These are phyloP conservation scores for Lasiosphaeria ovina DNA, from an alignment of 495 filamentous ascomycete species.

Conservation along the genomic window DNA sequence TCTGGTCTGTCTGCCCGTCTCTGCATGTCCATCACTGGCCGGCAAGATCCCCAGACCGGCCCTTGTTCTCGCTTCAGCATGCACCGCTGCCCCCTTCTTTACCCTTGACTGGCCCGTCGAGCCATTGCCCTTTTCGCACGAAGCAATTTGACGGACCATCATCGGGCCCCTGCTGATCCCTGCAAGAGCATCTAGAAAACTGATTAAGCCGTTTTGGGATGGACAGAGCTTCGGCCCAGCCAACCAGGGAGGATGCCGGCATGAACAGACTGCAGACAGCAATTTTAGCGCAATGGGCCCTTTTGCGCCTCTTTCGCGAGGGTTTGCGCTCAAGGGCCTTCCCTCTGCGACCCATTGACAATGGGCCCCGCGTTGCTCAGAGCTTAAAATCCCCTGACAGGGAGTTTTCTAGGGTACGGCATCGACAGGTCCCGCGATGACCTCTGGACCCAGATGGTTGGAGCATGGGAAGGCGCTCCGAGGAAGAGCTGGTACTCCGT, in stretches of 20 bases:
- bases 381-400: neutral
- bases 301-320: conserved; percentile 1
- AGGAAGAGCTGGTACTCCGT: no score
- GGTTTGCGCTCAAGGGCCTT: neutral
- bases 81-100: conserved; percentile 6
- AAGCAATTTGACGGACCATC: conserved; percentile 37
- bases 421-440: no score
- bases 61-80: neutral
- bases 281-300: conserved; percentile 4
- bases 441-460: no score
- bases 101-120: conserved; percentile 18
- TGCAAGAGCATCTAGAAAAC: conserved; percentile 18
- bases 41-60: neutral
- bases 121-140: conserved; percentile 27
- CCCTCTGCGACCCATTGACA: neutral
- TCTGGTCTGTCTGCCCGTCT: neutral
- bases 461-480: no score
- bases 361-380: conserved; percentile 4
- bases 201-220: conserved; percentile 28
- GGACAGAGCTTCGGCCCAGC: conserved; percentile 13
- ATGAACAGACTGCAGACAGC: conserved; percentile 10
- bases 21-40: neutral
- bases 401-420: neutral
- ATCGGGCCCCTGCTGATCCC: conserved; percentile 34
- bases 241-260: conserved; percentile 18